Percentiles rank a stretch among this genome's conserved stretches.
These are phyloP conservation scores for Yueomyces sp. DNA, from an alignment of 1,139 yeast genomes.

Conservation along the genomic window DNA sequence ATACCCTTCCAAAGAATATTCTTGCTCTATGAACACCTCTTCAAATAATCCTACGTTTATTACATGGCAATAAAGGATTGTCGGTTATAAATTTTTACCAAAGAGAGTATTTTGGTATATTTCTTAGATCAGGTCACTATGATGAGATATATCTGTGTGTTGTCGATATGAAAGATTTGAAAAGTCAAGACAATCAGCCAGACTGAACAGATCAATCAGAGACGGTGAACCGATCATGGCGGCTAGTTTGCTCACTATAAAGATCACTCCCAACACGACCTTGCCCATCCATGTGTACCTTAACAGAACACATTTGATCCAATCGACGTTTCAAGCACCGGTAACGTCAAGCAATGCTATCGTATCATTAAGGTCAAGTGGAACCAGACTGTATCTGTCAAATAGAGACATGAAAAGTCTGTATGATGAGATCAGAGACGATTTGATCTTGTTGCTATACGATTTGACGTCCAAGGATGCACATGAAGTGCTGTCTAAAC, in stretches of 20 bases:
- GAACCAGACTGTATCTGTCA: slow-evolving; percentile 18
- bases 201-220: too few species aligned
- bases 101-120: too few species aligned
- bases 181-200: too few species aligned
- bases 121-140: too few species aligned
- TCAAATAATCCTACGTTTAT: too few species aligned
- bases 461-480: slow-evolving; percentile 17
- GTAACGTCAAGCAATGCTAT: slow-evolving; percentile 23
- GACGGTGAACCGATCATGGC: background rate
- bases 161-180: too few species aligned
- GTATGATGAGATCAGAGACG: slow-evolving; percentile 17
- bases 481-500: slow-evolving; percentile 12
- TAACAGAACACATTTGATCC: slow-evolving; percentile 17
- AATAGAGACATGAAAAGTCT: slow-evolving; percentile 17
- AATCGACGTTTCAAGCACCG: slow-evolving; percentile 20
- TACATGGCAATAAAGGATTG: too few species aligned
- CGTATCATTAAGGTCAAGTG: slow-evolving; percentile 20
- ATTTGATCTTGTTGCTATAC: slow-evolving; percentile 16
- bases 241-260: background rate
- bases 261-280: slow-evolving; percentile 6
- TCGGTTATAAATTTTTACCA: too few species aligned
- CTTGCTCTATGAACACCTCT: too few species aligned
- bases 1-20: too few species aligned
- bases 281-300: slow-evolving; percentile 20
- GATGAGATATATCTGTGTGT: too few species aligned